Evolutionary conservation across 2,329 filamentous ascomycete species (phyloP), one percentile per base, ranked within the genome.

Genomic region (Xylaria sp.): DNA sequence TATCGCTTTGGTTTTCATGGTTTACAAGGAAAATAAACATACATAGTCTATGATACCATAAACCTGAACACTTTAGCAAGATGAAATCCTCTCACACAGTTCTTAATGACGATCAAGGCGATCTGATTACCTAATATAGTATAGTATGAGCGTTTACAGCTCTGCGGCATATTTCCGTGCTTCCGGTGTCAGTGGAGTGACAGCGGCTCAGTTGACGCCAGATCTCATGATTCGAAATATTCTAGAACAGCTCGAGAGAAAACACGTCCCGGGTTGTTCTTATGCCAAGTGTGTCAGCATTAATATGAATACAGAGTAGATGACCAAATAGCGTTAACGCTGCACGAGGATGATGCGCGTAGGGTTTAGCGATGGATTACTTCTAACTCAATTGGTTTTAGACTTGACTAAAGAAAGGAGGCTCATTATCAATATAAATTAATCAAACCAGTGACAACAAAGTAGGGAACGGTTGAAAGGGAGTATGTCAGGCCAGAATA

Each of bases 111-210:
- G 23, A 58, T n/a, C 39, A 25, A 44, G 37, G 9, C 51, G n/a
- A 46, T 46, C 46, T 44, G 28, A 41, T 32, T 55, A 55, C 15
- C 52, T 37, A 55, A 34, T 46, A 41, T 56, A 25, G 20, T 46
- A 25, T 56, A 25, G 20, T 15, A 44, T 25, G 55, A 12, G 37
- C 12, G 18, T 20, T 20, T 25, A 32, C 37, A 20, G 20, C 37
- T 12, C 39, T 44, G 28, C 37, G 20, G 23, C 39, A 44, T 28
- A 46, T 58, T 58, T 28, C 55, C 37, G 20, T 44, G 12, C 37
- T 32, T 58, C 52, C 55, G 37, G 55, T 3, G 39, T 37, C 18
- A 15, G 55, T 57, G 55, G 55, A 28, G 13, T 57, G 55, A 57
- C 20, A 44, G 37, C 55, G 25, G 15, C 20, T 25, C 13, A 25